Evolutionary conservation across 495 filamentous ascomycete species (phyloP), one percentile per base, ranked within the genome.

Genomic region (Penicillium verhagenii): DNA sequence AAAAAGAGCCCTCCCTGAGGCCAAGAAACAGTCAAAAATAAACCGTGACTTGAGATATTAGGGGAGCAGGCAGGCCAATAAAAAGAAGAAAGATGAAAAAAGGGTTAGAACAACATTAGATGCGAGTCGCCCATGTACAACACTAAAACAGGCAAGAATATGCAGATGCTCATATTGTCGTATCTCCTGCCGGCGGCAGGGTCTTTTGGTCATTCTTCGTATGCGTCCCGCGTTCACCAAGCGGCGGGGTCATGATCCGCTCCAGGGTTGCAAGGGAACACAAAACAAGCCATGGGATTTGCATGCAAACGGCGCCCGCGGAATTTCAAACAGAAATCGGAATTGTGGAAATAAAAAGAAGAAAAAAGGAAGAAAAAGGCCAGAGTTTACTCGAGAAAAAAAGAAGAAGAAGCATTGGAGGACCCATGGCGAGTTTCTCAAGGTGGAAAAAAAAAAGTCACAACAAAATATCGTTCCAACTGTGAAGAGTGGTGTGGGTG

Each of bases 101-200:
- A 50, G 56, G 53, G 53, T 57, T 61, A 38, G 64, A 64, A 67
- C 61, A 70, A 65, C 61, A 71, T 68, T 66, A 74, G 52, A 74
- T 72, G 69, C 69, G 63, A 65, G 61, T 64, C 64, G 61, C 68
- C 69, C 67, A 69, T 71, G 62, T 70, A 72, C 65, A 72, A 70
- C 23, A 75, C 60, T 65, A 55, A 65, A 63, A 64, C 65, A 70
- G 67, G 66, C 60, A 68, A 62, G 54, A 63, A 73, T 67, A 70
- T 75, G 72, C 72, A 75, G 71, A 69, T 75, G 71, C 71, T 71
- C 56, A 67, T 66, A 61, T 69, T 65, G 73, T 76, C 71, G 70
- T 74, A 60, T 69, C 65, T 72, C 67, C 68, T 67, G 63, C 66
- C 64, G 62, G 20, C 52, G 64, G 54, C 60, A 61, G 67, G 60